Evolutionary conservation across 371 early-diverging fungal genomes (phyloP).

Genomic region (Saksenaea vasiformis): DNA sequence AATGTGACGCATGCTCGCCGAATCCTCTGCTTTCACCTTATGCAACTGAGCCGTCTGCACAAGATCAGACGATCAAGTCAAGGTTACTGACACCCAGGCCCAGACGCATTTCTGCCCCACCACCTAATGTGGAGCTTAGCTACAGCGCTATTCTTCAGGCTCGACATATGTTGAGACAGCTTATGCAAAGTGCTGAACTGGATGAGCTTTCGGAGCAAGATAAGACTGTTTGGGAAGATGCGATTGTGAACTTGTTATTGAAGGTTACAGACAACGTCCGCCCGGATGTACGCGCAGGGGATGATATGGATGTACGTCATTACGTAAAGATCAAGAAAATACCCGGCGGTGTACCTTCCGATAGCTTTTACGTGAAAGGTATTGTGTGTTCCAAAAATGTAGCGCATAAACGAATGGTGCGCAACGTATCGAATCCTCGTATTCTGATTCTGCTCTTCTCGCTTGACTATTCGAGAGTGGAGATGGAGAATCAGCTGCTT

Average conservation of each 20-base stretch:
- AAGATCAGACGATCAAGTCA: slow-evolving; percentile 13
- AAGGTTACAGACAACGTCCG: slow-evolving; percentile 71
- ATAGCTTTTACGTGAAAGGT: slow-evolving; percentile 84
- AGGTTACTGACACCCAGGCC: slow-evolving; percentile 28
- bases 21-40: slow-evolving; percentile 27
- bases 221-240: slow-evolving; percentile 74
- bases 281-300: slow-evolving; percentile 74
- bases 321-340: slow-evolving; percentile 95
- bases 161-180: slow-evolving; percentile 61
- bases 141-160: slow-evolving; percentile 69
- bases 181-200: slow-evolving; percentile 34
- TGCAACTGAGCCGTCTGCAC: neutral
- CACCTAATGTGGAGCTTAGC: slow-evolving; percentile 66
- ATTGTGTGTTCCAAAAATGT: slow-evolving; percentile 91
- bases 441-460: slow-evolving; percentile 88
- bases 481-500: slow-evolving; percentile 78
- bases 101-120: slow-evolving; percentile 51
- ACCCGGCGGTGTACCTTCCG: slow-evolving; percentile 81
- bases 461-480: slow-evolving; percentile 84
- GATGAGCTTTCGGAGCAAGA: slow-evolving; percentile 23
- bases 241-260: slow-evolving; percentile 71
- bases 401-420: slow-evolving; percentile 88
- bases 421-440: slow-evolving; percentile 65
- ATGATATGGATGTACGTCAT: slow-evolving; percentile 87
- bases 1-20: slow-evolving; percentile 29